A percentile compares a stretch with the other conserved stretches of the same genome.
Evolutionary conservation across 2,329 filamentous ascomycete genomes (phyloP).

Genomic region (Calonectria crousiana): DNA sequence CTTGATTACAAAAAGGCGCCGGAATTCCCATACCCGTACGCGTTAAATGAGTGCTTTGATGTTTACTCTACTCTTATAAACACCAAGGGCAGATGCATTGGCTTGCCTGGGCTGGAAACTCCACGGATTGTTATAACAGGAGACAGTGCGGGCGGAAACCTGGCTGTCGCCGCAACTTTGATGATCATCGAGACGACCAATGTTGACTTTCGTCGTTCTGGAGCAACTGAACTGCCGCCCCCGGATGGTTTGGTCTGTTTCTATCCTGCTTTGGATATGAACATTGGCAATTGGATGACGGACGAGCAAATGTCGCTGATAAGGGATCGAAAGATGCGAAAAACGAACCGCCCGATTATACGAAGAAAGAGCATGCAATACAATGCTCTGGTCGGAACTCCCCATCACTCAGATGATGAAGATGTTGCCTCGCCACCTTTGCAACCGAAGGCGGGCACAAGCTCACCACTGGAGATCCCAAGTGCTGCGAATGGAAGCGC

Average conservation of each 20-base stretch:
- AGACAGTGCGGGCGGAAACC: conserved; percentile 63
- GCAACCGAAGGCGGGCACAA: conserved; percentile 15
- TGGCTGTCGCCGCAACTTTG: conserved; percentile 77
- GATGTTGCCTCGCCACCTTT: conserved; percentile 54
- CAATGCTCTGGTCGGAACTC: conserved; percentile 84
- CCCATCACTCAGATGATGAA: conserved; percentile 83
- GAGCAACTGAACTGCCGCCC: conserved; percentile 70
- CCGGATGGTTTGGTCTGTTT: conserved; percentile 87
- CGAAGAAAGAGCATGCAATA: conserved; percentile 91
- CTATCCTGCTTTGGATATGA: conserved; percentile 95
- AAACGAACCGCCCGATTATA: conserved; percentile 83
- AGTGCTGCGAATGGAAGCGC: conserved; percentile 29
- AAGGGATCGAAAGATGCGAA: conserved; percentile 81
- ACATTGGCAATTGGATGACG: conserved; percentile 99
- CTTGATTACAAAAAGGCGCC: conserved; percentile 80
- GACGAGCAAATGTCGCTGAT: conserved; percentile 98
- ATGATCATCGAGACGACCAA: conserved; percentile 87
- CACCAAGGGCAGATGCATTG: conserved; percentile 57
- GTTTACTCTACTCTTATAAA: conserved; percentile 55
- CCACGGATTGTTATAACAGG: conserved; percentile 60
- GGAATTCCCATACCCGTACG: conserved; percentile 62
- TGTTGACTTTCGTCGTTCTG: conserved; percentile 48
- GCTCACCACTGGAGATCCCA: conserved; percentile 23
- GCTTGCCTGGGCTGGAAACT: conserved; percentile 54
- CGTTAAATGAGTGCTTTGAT: conserved; percentile 64